Percentiles rank a stretch among this genome's conserved stretches.
Evolutionary conservation across 352 stramenopile genomes (phyloP).

Genomic region (Phytophthora cactorum): DNA sequence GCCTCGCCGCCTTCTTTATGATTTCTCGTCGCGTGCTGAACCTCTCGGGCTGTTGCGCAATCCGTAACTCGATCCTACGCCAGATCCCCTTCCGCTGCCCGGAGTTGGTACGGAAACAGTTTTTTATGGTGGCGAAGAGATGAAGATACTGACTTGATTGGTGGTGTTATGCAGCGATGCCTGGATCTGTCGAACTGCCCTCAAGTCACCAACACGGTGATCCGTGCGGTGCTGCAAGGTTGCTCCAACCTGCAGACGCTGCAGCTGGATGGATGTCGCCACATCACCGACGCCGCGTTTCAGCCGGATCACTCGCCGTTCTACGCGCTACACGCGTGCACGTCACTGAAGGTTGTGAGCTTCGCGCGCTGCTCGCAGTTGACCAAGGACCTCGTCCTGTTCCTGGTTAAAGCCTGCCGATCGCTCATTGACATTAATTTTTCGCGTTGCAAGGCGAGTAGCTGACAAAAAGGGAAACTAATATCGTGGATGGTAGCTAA

Average conservation of each 20-base stretch:
- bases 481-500: slow-evolving; percentile 9
- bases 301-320: slow-evolving; percentile 82
- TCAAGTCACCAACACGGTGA: slow-evolving; percentile 89
- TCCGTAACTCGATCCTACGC: slow-evolving; percentile 87
- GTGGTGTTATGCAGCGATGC: slow-evolving; percentile 52
- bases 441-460: slow-evolving; percentile 76
- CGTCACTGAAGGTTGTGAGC: slow-evolving; percentile 78
- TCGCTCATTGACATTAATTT: slow-evolving; percentile 84
- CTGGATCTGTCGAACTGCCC: slow-evolving; percentile 85
- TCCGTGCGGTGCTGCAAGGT: slow-evolving; percentile 80
- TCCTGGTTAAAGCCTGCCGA: slow-evolving; percentile 79
- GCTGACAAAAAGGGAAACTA: neutral
- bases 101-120: slow-evolving; percentile 56
- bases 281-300: slow-evolving; percentile 90
- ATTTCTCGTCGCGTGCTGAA: slow-evolving; percentile 74
- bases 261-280: slow-evolving; percentile 83
- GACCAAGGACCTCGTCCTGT: slow-evolving; percentile 77
- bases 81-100: slow-evolving; percentile 88
- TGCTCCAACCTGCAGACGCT: slow-evolving; percentile 80
- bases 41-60: slow-evolving; percentile 73
- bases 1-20: slow-evolving; percentile 83
- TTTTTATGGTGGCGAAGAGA: neutral
- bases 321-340: slow-evolving; percentile 71
- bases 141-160: slow-evolving; percentile 7
- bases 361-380: slow-evolving; percentile 86